Evolutionary conservation across 345 rosid genomes (phyloP), one percentile per base, ranked within the genome.

Genomic region (Durio zibethinus): DNA sequence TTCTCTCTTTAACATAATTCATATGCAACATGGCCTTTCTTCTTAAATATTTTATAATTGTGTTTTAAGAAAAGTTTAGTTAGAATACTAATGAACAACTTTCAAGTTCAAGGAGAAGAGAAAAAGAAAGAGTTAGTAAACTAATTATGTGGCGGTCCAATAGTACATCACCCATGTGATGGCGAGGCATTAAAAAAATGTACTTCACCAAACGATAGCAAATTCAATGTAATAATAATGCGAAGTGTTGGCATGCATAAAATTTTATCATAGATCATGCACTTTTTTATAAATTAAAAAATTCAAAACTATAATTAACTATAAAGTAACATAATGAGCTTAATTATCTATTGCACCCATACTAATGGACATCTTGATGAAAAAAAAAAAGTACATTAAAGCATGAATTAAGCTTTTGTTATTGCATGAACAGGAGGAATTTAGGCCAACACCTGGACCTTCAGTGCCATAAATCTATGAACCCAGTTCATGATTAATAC

Each of bases 111-210:
- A 57, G 59, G 72, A 56, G 72, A 18, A 43, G 78, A 52, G 20
- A 78, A 56, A 83, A 80, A 36, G 75, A 77, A 8, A 35, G 59
- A 75, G 31, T 21, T 36, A n/a, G 69, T 78, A 25, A 78, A 81
- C 76, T 75, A 80, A 87, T 65, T 54, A 70, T 74, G 84, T 56
- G 38, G 85, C 80, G 82, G 80, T 75, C 92, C 87, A 82, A 85
- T 84, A 77, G 77, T 67, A 80, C 83, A 27, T 85, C 72, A 38
- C 81, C 89, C 93, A 86, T 85, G 95, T 91, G 93, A 84, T 56
- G 79, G 77, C 45, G 57, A 61, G 82, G 57, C 62, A 74, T 50
- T 57, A 57, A 75, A 62, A 57, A 38, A 57, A 70, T 10, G 23
- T 68, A 42, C 9, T 68, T 60, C 74, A 73, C 29, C 4, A 47